A percentile compares a stretch with the other conserved stretches of the same genome.
phyloP scores from a whole-genome alignment of 352 stramenopile genomes.

The Pythium pyrilobum region DNA sequence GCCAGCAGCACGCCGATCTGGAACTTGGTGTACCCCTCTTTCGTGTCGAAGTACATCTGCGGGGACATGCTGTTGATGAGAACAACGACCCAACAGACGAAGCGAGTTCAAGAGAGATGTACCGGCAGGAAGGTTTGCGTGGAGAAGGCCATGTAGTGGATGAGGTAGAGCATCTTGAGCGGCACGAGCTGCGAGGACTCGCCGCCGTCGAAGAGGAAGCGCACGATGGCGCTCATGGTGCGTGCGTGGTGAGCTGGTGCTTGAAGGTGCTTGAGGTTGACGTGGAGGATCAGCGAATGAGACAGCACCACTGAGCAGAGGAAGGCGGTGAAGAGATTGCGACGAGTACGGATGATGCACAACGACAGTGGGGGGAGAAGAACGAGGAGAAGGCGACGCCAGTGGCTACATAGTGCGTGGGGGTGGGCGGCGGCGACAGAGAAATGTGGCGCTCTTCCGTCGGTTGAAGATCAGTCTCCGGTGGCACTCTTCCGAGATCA shows the following conservation, averaged over 20 bases:
- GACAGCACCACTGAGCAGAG: background rate
- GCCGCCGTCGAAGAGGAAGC: slow-evolving; percentile 56
- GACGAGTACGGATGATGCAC: background rate
- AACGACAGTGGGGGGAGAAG: background rate
- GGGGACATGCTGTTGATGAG: background rate
- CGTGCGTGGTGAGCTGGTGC: background rate
- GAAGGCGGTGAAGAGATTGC: background rate
- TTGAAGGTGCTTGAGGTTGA: slow-evolving; percentile 4
- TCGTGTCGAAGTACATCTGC: slow-evolving; percentile 59
- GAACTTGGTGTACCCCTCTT: slow-evolving; percentile 56
- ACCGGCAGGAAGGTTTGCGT: slow-evolving; percentile 63
- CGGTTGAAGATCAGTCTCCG: background rate
- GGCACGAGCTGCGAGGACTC: slow-evolving; percentile 54
- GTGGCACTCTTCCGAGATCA: slow-evolving; percentile 6
- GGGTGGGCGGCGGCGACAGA: slow-evolving; percentile 8
- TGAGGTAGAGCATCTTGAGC: slow-evolving; percentile 69
- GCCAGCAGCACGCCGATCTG: slow-evolving; percentile 70
- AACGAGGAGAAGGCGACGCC: background rate
- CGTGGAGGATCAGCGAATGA: background rate
- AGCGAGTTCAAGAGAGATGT: background rate
- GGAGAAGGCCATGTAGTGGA: slow-evolving; percentile 64
- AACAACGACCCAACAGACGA: background rate
- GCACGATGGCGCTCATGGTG: background rate
- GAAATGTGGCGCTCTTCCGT: slow-evolving; percentile 1
- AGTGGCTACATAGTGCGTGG: background rate